Evolutionary conservation across 257 asterid species (phyloP).

Genomic region (Plectranthus barbatus): DNA sequence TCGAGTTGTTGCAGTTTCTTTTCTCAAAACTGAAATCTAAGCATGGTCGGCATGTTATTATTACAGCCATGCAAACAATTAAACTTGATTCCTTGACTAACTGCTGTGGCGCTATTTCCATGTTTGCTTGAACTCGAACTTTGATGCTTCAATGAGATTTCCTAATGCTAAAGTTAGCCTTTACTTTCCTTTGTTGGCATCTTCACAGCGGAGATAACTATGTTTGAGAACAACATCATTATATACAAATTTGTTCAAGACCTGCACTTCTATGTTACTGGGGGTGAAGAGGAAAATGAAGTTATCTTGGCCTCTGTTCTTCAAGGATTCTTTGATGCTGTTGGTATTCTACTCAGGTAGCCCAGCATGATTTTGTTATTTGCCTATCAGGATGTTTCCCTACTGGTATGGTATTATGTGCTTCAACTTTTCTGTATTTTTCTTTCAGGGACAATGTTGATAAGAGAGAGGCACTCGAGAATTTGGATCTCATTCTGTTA

Average conservation of each 20-base stretch:
- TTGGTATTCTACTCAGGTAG: slow-evolving; percentile 71
- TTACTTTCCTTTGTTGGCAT: neutral
- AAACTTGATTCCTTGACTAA: neutral
- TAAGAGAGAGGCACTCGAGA: slow-evolving; percentile 70
- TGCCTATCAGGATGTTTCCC: neutral
- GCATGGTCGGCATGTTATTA: neutral
- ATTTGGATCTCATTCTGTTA: slow-evolving; percentile 71
- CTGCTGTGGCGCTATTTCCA: neutral
- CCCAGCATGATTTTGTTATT: neutral
- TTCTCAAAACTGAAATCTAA: neutral
- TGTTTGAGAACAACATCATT: slow-evolving; percentile 57
- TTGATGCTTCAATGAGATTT: neutral
- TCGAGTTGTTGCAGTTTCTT: neutral
- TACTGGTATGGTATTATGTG: neutral
- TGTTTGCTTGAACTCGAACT: neutral
- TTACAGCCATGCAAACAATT: neutral
- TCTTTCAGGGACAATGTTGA: slow-evolving; percentile 61
- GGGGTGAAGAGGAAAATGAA: slow-evolving; percentile 79
- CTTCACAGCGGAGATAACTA: slow-evolving; percentile 56
- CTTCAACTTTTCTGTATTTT: neutral
- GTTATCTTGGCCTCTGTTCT: slow-evolving; percentile 63
- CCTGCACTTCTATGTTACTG: slow-evolving; percentile 74
- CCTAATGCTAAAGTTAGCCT: neutral
- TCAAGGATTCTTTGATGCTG: slow-evolving; percentile 72
- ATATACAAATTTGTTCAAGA: slow-evolving; percentile 74